Percentiles rank a stretch among this genome's conserved stretches.
Conservation (phyloP, 768 basidiomycete genomes). For the Tylopilus subfusipes region DNA sequence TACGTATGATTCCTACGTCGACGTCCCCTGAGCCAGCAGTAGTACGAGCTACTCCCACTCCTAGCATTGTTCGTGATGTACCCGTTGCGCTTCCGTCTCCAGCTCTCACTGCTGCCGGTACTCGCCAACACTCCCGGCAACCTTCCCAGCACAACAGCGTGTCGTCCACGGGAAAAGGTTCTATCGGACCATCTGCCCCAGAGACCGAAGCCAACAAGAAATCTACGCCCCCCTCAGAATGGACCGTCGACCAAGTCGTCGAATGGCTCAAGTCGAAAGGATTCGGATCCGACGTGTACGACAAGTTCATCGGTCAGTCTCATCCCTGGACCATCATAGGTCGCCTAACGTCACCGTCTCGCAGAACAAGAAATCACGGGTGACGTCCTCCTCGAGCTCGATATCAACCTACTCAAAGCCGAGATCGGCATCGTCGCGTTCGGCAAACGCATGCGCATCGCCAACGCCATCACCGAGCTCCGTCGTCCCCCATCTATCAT, state of each 20-base stretch:
- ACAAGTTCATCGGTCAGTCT: constrained; percentile 78
- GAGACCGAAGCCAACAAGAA: constrained; percentile 28
- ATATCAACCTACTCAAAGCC: constrained; percentile 82
- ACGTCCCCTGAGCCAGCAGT: constrained; percentile 20
- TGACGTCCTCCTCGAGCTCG: constrained; percentile 93
- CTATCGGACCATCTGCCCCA: constrained; percentile 13
- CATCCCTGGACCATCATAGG: background rate
- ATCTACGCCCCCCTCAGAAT: constrained; percentile 58
- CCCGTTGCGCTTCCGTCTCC: constrained; percentile 32
- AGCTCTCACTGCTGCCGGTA: constrained; percentile 22
- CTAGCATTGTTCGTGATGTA: constrained; percentile 24
- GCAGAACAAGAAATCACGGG: constrained; percentile 98
- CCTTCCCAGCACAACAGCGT: constrained; percentile 45
- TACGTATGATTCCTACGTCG: constrained; percentile 19
- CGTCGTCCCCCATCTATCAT: constrained; percentile 64
- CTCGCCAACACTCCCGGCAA: constrained; percentile 24
- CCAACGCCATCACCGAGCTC: constrained; percentile 88
- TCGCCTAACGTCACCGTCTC: background rate
- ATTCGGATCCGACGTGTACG: constrained; percentile 78
- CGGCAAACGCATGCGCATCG: constrained; percentile 90
- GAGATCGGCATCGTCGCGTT: constrained; percentile 94
- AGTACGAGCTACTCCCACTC: constrained; percentile 22
- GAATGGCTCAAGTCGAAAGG: constrained; percentile 84
- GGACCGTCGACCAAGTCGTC: constrained; percentile 86
- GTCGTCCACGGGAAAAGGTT: constrained; percentile 27